Evolutionary conservation across 2,329 filamentous ascomycete genomes (phyloP), one percentile per base, ranked within the genome.

Genomic region (Davidsoniella virescens): DNA sequence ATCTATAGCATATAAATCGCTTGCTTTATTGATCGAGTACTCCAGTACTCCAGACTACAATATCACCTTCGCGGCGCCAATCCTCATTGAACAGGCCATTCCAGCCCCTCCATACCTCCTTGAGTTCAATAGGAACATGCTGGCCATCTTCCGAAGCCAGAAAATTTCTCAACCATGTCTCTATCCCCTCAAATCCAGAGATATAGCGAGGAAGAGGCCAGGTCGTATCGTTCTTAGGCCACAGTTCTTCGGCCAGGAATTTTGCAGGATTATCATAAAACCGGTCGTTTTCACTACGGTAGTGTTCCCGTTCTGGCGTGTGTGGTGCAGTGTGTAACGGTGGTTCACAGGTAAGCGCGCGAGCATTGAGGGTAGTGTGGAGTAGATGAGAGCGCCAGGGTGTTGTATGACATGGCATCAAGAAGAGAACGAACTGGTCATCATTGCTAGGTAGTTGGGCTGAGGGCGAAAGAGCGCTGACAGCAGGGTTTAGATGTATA

Each of bases 371-470:
- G 26, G 70, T 67, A 0, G 85, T 76, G 60, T 92, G 76, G 54
- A 93, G 71, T 38, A 96, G 73, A 60, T 93, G 84, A 14, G 83
- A 87, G 59, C 88, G 83, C 90, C 92, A 96, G 2, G 92, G 90
- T 0, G 90, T 96, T 56, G 84, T 85, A 69, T 98, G 92, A 66
- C 92, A 98, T 8, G 92, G 92, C 74, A 88, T 94, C 20, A 98
- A 73, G 66, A 96, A 95, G 17, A 83, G 82, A 33, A 81, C 77
- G 58, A 80, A 81, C 14, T 45, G 26, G 5, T 44, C 48, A 36
- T 67, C 58, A 36, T 57, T 54, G 25, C 57, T 55, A 46, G 6
- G 26, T n/a, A n/a, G n/a, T 29, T 12, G 7, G 17, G 38, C 6
- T 10, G 17, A 61, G 60, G 2, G 60, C 50, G 42, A 55, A 39